These are phyloP conservation scores for Aspergillus fumigatiaffinis DNA, from an alignment of 2,329 filamentous ascomycete genomes.

Conservation along the genomic window DNA sequence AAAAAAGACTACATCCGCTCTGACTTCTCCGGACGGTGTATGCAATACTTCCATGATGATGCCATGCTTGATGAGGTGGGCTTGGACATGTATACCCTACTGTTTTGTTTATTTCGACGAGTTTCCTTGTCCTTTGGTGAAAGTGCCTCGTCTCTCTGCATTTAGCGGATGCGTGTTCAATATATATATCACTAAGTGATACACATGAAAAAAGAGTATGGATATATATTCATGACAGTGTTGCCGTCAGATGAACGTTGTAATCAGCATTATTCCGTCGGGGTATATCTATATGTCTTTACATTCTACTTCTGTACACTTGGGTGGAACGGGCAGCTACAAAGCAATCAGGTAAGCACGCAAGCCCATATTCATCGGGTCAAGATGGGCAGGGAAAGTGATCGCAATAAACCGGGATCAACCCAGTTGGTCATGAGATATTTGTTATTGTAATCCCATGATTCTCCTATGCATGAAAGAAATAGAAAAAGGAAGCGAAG, in stretches of 20 bases:
- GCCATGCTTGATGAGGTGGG: neutral
- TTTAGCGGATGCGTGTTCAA: neutral
- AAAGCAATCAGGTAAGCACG: too few species aligned
- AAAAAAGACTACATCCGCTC: neutral
- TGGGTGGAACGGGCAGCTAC: neutral
- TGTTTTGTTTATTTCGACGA: neutral
- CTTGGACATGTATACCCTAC: neutral
- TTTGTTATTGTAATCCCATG: neutral
- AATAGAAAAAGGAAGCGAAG: neutral
- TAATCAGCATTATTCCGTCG: neutral
- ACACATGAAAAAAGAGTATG: conserved; percentile 1
- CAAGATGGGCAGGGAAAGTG: neutral
- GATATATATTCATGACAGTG: neutral
- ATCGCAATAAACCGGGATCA: neutral
- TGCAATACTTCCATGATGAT: neutral
- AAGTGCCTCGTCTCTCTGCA: too few species aligned
- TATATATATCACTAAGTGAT: neutral
- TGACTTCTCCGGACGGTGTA: neutral
- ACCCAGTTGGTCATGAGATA: neutral
- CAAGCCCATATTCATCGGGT: neutral
- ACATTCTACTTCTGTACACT: neutral
- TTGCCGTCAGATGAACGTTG: neutral
- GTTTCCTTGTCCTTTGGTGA: neutral
- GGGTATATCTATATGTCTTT: neutral
- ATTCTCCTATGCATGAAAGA: conserved; percentile 1